phyloP scores from a whole-genome alignment of 1,139 yeast species.

The Kurtzmaniella quercitrusa region DNA sequence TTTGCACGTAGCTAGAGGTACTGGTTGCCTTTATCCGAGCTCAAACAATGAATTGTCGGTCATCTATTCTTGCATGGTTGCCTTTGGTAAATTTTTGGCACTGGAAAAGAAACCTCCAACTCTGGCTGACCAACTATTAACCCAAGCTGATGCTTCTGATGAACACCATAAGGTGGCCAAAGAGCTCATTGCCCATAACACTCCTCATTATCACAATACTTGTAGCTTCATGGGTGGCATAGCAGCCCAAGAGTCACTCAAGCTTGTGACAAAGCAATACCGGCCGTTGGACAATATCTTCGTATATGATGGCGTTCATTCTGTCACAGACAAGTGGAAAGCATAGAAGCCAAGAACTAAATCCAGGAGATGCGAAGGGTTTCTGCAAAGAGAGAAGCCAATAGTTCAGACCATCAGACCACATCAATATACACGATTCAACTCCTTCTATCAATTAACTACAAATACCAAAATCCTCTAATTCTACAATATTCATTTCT shows the following conservation, averaged over 20 bases:
- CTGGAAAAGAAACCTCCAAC: background rate
- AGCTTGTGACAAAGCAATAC: conserved; percentile 65
- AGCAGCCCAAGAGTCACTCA: conserved; percentile 71
- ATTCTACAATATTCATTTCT: background rate
- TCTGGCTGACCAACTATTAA: background rate
- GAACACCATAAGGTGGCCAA: conserved; percentile 16
- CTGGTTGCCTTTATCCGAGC: background rate
- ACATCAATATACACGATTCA: too few species aligned
- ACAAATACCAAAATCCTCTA: too few species aligned
- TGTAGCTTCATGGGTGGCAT: conserved; percentile 66
- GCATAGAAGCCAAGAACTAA: conserved; percentile 15
- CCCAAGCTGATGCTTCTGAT: conserved; percentile 1
- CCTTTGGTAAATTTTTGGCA: background rate
- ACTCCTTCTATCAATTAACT: too few species aligned
- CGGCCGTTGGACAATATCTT: conserved; percentile 64
- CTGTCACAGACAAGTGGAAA: conserved; percentile 49
- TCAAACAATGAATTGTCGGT: background rate
- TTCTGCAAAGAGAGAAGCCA: too few species aligned
- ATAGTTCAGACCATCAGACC: too few species aligned
- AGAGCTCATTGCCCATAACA: conserved; percentile 28
- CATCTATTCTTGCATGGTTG: background rate
- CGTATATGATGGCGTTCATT: conserved; percentile 62
- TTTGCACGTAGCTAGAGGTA: conserved; percentile 34
- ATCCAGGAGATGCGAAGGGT: too few species aligned
- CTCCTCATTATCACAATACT: conserved; percentile 30